Base-by-base conservation (phyloP, 108 stramenopile genomes). In the Nitzschia inconspicua region DNA sequence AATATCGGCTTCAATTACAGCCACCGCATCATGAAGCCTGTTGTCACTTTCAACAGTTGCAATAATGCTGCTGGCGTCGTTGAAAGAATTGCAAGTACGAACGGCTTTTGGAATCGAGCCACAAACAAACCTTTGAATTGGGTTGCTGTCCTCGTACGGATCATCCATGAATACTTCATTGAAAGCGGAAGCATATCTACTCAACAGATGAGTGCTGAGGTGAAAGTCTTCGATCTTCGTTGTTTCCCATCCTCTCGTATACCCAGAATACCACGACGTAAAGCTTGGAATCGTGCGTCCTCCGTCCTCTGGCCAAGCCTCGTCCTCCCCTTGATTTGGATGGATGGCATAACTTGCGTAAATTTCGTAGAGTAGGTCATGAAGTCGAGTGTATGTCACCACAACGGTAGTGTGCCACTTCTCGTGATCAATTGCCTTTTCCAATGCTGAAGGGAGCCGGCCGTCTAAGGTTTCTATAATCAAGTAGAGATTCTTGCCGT, bases 341-440 rank as follows among this genome's bases (percentile, higher is more conserved):
- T 11, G 37, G 4, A 22, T 37, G 16, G 35, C 35, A 37, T 54
- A 32, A 11, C 37, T n/a, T 29, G 35, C 30, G 35, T 54, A 54
- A 11, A 54, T 31, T 23, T 22, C 37, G 2, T 37, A 36, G 20
- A 54, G 52, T 16, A 54, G 37, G 16, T 54, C 35, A 31, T 54
- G 23, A 18, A 54, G 52, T 35, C 52, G 18, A 4, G 37, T 32
- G 35, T 54, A 35, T 36, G 35, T 36, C 9, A 54, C 16, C 23
- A 54, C 52, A 23, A 54, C 11, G 35, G 35, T 54, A 3, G 37
- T 13, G 16, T 54, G 20, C 52, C 52, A 54, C 37, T 54, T 54
- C 32, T 10, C 24, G 20, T 4, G 20, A 35, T 54, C 52, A 16
- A 54, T 35, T 3, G 34, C 34, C 18, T 54, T 31, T 11, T 54